These are phyloP conservation scores for Coniochaeta sp. DNA, from an alignment of 2,329 filamentous ascomycete species.

Conservation along the genomic window DNA sequence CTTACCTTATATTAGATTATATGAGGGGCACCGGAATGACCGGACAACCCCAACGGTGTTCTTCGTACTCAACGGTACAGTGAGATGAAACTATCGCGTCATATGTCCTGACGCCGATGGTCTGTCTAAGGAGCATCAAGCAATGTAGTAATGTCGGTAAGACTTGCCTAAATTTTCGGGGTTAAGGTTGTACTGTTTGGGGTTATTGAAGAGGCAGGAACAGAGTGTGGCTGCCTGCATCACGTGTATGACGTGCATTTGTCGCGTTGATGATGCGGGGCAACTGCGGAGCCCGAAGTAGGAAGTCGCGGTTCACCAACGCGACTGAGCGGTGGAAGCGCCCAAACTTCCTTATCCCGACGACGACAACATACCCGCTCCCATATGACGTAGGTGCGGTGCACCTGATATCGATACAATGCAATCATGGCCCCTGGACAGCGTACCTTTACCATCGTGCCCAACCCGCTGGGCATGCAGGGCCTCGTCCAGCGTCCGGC, in stretches of 20 bases:
- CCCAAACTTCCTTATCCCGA: neutral
- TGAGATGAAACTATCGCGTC: too few species aligned
- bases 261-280: neutral
- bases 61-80: too few species aligned
- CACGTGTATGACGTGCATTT: neutral
- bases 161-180: too few species aligned
- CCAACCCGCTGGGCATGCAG: constrained; percentile 20
- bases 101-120: too few species aligned
- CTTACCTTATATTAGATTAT: too few species aligned
- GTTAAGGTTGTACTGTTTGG: too few species aligned
- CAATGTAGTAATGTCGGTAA: too few species aligned
- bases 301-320: neutral
- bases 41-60: too few species aligned
- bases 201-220: neutral
- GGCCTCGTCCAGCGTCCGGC: constrained; percentile 9
- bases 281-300: neutral
- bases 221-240: neutral
- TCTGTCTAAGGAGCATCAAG: too few species aligned
- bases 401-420: neutral
- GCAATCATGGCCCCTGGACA: constrained; percentile 25
- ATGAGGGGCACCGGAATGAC: too few species aligned
- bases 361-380: too few species aligned
- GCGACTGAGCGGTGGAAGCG: neutral
- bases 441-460: constrained; percentile 25
- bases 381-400: neutral